Evolutionary conservation across 2,329 filamentous ascomycete species (phyloP).

Genomic region (Rhexocercosporidium sp.): DNA sequence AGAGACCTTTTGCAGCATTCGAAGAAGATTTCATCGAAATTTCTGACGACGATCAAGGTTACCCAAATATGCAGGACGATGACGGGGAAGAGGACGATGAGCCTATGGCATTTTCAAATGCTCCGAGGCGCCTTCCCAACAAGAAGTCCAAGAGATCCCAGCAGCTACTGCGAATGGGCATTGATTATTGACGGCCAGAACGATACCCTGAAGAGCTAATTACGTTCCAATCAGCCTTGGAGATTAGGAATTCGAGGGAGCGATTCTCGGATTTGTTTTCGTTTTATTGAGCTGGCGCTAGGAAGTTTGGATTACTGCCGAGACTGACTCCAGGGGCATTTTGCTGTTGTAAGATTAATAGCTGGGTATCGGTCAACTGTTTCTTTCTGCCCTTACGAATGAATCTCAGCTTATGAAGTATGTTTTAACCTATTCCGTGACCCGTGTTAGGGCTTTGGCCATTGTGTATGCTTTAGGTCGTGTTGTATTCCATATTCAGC

Average conservation of each 20-base stretch:
- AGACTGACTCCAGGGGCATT: not conserved
- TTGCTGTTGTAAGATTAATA: not conserved
- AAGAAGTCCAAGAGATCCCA: not conserved
- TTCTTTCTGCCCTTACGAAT: too few species aligned
- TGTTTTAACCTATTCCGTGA: too few species aligned
- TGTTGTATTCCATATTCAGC: too few species aligned
- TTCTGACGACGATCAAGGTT: not conserved
- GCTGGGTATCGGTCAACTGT: too few species aligned
- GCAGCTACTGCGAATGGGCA: not conserved
- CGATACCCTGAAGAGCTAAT: too few species aligned
- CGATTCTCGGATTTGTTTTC: too few species aligned
- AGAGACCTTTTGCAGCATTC: not conserved
- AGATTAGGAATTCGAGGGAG: too few species aligned
- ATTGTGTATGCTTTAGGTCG: too few species aligned
- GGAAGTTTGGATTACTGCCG: not conserved
- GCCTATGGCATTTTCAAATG: not conserved
- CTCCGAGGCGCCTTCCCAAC: not conserved
- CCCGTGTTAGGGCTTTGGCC: too few species aligned
- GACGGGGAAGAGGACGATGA: not conserved
- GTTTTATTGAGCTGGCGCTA: too few species aligned
- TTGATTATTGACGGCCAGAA: not conserved
- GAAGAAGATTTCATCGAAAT: not conserved
- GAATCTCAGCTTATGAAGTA: too few species aligned
- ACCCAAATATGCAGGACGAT: not conserved
- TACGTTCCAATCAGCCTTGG: too few species aligned